Percentiles rank a stretch among this genome's conserved stretches.
These are phyloP conservation scores for Neopestalotiopsis sp. DNA, from an alignment of 2,329 filamentous ascomycete species.

Conservation along the genomic window DNA sequence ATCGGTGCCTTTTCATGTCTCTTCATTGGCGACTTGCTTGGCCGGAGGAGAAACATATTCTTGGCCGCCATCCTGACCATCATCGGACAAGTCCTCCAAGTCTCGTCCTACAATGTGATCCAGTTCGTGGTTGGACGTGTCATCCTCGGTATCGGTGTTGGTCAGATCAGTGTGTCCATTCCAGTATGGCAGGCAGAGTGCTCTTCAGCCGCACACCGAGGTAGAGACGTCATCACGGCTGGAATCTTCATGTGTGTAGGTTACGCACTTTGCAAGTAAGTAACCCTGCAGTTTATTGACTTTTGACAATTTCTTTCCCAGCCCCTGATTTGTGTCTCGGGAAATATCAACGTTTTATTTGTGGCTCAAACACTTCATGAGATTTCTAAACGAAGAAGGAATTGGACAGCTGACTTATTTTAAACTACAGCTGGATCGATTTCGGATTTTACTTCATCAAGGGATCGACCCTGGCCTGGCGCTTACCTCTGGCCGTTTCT, in stretches of 20 bases:
- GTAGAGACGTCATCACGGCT: slow-evolving; percentile 44
- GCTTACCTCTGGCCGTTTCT: slow-evolving; percentile 41
- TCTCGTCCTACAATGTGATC: slow-evolving; percentile 41
- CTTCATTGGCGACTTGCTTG: slow-evolving; percentile 44
- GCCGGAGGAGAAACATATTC: slow-evolving; percentile 47
- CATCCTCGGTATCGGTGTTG: slow-evolving; percentile 45
- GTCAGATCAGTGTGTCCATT: slow-evolving; percentile 45
- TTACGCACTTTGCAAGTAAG: slow-evolving; percentile 41
- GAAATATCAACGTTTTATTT: too few relatives aligned
- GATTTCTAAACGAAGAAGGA: too few relatives aligned
- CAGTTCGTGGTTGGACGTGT: slow-evolving; percentile 49
- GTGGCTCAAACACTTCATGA: too few relatives aligned
- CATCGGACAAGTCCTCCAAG: slow-evolving; percentile 47
- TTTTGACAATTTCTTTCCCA: too few relatives aligned
- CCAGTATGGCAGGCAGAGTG: slow-evolving; percentile 48
- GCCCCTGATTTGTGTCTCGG: too few relatives aligned
- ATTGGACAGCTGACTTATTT: too few relatives aligned
- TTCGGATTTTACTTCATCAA: slow-evolving; percentile 45
- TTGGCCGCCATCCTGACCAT: slow-evolving; percentile 44
- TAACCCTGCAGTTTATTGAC: too few relatives aligned
- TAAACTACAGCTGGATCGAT: slow-evolving; percentile 43
- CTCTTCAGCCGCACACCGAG: slow-evolving; percentile 46
- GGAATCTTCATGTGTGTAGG: slow-evolving; percentile 43
- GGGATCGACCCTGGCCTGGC: slow-evolving; percentile 36
- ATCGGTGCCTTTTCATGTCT: slow-evolving; percentile 42